These are phyloP conservation scores for Jaltomata sinuosa DNA, from an alignment of 257 asterid species.

Conservation along the genomic window DNA sequence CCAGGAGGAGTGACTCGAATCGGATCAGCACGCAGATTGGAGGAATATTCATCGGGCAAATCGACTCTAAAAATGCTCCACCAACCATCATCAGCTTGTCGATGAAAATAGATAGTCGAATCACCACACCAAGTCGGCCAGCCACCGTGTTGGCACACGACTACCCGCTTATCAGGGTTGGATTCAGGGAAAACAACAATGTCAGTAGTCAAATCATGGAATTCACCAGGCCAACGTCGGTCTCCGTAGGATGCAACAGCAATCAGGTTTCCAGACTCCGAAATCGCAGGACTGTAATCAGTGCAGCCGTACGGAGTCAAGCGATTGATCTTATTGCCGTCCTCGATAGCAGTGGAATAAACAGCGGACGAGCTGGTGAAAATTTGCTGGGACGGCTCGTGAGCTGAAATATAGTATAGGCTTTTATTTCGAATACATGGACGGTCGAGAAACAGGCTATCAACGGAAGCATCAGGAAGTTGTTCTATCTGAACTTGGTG, in stretches of 20 bases:
- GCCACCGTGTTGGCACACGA: constrained; percentile 54
- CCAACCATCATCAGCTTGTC: constrained; percentile 82
- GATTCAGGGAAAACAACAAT: constrained; percentile 48
- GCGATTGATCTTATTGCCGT: constrained; percentile 10
- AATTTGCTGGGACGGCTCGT: constrained; percentile 36
- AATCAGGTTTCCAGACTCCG: constrained; percentile 45
- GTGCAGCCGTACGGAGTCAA: constrained; percentile 50
- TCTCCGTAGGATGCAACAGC: constrained; percentile 69
- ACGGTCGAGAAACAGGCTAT: constrained; percentile 63
- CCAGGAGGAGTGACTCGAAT: constrained; percentile 71
- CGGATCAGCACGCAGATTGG: constrained; percentile 3
- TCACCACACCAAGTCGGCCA: constrained; percentile 84
- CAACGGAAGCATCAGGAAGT: constrained; percentile 24
- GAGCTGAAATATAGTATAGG: constrained; percentile 59
- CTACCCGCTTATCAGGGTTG: constrained; percentile 31
- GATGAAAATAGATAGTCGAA: constrained; percentile 52
- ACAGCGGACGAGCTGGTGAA: constrained; percentile 62
- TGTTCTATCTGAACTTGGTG: constrained; percentile 17
- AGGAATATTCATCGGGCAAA: constrained; percentile 15
- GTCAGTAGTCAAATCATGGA: constrained; percentile 49
- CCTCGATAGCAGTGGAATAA: constrained; percentile 28
- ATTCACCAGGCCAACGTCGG: constrained; percentile 60
- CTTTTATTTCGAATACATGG: constrained; percentile 33
- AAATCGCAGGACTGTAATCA: constrained; percentile 69
- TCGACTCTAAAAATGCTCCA: constrained; percentile 70